Percentiles rank a stretch among this genome's conserved stretches.
Evolutionary conservation across 1,284 basidiomycete genomes (phyloP).

Genomic region (Cutaneotrichosporon cutaneum): DNA sequence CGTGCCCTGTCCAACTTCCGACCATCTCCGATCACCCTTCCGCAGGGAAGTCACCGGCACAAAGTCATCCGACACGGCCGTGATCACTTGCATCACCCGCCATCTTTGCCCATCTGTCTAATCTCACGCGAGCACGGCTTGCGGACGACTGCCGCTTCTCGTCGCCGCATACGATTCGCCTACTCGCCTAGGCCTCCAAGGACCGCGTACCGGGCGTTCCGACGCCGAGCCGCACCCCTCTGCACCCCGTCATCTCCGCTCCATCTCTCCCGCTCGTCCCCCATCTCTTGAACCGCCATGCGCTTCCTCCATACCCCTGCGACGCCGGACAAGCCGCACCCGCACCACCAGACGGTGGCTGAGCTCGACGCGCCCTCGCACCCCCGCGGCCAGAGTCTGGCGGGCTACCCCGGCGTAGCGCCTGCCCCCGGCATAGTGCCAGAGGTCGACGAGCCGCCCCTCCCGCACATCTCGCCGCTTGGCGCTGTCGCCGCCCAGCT

Average conservation of each 20-base stretch:
- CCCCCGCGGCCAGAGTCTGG: background rate
- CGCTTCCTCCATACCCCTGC: background rate
- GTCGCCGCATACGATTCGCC: background rate
- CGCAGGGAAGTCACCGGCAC: background rate
- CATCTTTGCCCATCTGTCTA: background rate
- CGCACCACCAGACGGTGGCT: background rate
- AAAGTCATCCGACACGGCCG: background rate
- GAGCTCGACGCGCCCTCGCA: background rate
- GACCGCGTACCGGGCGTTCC: background rate
- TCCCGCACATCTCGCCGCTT: conserved; percentile 3
- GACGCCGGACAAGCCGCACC: background rate
- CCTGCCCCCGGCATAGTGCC: background rate
- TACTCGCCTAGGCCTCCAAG: background rate
- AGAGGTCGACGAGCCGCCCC: background rate
- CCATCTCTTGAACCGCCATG: background rate
- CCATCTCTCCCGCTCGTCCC: too few species aligned
- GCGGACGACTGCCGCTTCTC: background rate
- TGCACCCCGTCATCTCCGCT: background rate
- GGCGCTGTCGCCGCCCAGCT: background rate
- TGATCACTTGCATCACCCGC: background rate
- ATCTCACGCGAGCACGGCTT: background rate
- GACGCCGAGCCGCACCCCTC: background rate
- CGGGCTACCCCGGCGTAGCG: conserved; percentile 3
- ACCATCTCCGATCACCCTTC: conserved; percentile 13
- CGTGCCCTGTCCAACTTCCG: conserved; percentile 5